phyloP scores from a whole-genome alignment of 495 filamentous ascomycete genomes.

The Hypoxylon intermedium region DNA sequence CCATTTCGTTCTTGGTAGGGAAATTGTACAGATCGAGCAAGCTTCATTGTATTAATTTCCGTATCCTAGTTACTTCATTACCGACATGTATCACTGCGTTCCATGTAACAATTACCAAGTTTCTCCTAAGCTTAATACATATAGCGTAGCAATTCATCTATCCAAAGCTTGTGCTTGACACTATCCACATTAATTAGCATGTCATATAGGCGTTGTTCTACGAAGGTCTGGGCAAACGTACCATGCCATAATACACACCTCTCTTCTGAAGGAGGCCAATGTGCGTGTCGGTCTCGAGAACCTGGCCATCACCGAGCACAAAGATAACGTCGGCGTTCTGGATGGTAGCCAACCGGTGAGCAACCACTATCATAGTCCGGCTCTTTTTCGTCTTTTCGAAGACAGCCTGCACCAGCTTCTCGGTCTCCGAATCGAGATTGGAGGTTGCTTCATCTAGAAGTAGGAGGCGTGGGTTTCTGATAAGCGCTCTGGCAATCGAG shows the following conservation, averaged over 20 bases:
- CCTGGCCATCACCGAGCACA: conserved; percentile 60
- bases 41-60: conserved; percentile 5
- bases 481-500: conserved; percentile 76
- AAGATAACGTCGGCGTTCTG: conserved; percentile 66
- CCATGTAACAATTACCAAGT: conserved; percentile 18
- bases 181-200: conserved; percentile 42
- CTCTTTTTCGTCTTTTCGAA: conserved; percentile 69
- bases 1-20: conserved; percentile 6
- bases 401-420: conserved; percentile 74
- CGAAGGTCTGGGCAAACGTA: conserved; percentile 42
- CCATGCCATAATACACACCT: conserved; percentile 65
- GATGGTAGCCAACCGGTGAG: conserved; percentile 66
- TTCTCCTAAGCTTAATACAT: conserved; percentile 10
- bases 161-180: conserved; percentile 60
- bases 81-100: conserved; percentile 10
- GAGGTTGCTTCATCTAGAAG: conserved; percentile 84
- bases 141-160: conserved; percentile 37
- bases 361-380: conserved; percentile 79
- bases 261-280: conserved; percentile 52
- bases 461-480: conserved; percentile 74
- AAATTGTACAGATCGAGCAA: conserved; percentile 10
- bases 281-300: conserved; percentile 63
- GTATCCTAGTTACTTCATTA: conserved; percentile 11
- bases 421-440: conserved; percentile 76
- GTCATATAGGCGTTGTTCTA: background rate